Evolutionary conservation across 495 filamentous ascomycete genomes (phyloP), one percentile per base, ranked within the genome.

Genomic region (Patellaria atrata): DNA sequence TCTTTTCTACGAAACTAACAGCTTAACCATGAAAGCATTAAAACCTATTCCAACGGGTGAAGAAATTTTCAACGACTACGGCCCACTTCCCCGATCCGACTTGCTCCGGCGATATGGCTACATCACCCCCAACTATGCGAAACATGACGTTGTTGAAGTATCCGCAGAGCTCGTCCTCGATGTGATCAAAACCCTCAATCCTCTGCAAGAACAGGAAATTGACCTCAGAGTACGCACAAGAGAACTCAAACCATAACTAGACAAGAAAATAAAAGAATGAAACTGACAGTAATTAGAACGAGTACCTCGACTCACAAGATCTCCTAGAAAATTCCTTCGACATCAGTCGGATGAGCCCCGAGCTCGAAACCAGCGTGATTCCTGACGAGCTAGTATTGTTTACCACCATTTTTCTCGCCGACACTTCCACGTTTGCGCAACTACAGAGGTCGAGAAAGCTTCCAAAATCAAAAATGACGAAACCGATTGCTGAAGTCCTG

Each of bases 31-130:
- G 58, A 75, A 70, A 29, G 60, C 75, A 2, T 62, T 80, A 40
- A 68, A 75, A 31, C 50, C 67, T 0, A 81, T 94, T 43, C 48
- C 47, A 6, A 61, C 64, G 4, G 78, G 77, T n/a, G 72, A 82
- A 33, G 82, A 93, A 50, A 73, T 94, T 13, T 73, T 92, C 47
- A 94, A 93, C 43, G 86, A 92, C 53, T 93, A 92, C 51, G 87
- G 86, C 5, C 73, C 80, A 21, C 69, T 92, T 15, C 76, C 83
- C 2, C 77, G 75, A 18, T 71, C 77, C 0, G 86, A 94, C 51
- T 58, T 94, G 13, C 68, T 96, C 13, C 68, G 87, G 13, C 64
- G 87, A 16, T 94, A 94, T 46, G 87, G 87, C 5, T 96, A 93
- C 44, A 73, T 87, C 9, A 91, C 83, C 1, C 55, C 64, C 19